Percentiles rank a stretch among this genome's conserved stretches.
Conservation (phyloP, 805 yeast species). For the Dipodascopsis uninucleata region DNA sequence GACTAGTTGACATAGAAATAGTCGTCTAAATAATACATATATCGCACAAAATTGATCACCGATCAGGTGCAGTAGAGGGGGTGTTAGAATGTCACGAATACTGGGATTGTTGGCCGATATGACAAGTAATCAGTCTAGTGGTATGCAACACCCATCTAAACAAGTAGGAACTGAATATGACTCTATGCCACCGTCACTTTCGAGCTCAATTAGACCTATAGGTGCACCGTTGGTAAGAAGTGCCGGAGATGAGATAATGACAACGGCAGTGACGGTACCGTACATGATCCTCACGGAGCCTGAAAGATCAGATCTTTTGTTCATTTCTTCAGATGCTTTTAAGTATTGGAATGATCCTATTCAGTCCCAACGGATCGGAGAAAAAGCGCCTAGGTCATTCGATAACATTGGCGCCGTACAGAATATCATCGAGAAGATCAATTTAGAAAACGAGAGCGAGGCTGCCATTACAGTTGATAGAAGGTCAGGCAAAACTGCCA, state of each 20-base stretch:
- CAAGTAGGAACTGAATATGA: too few species aligned
- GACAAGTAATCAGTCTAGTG: too few species aligned
- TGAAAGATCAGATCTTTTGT: constrained; percentile 14
- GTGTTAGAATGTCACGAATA: too few species aligned
- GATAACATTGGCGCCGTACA: constrained; percentile 17
- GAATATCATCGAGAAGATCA: constrained; percentile 8
- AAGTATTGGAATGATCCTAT: constrained; percentile 26
- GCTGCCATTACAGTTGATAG: constrained; percentile 12
- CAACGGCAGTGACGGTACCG: constrained; percentile 25
- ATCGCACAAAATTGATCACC: too few species aligned
- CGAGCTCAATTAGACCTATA: too few species aligned
- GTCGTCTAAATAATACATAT: too few species aligned
- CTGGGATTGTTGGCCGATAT: too few species aligned
- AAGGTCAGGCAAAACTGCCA: constrained; percentile 7
- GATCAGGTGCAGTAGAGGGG: too few species aligned
- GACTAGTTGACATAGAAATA: too few species aligned
- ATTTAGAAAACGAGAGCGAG: not conserved
- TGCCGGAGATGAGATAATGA: constrained; percentile 16
- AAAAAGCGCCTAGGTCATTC: constrained; percentile 7
- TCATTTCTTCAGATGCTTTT: constrained; percentile 17
- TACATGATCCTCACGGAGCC: constrained; percentile 26
- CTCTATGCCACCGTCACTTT: too few species aligned
- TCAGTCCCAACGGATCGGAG: not conserved
- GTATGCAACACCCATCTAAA: too few species aligned
- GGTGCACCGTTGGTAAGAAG: too few species aligned